Base-by-base conservation (phyloP, 345 rosid genomes). In the Isatis tinctoria region DNA sequence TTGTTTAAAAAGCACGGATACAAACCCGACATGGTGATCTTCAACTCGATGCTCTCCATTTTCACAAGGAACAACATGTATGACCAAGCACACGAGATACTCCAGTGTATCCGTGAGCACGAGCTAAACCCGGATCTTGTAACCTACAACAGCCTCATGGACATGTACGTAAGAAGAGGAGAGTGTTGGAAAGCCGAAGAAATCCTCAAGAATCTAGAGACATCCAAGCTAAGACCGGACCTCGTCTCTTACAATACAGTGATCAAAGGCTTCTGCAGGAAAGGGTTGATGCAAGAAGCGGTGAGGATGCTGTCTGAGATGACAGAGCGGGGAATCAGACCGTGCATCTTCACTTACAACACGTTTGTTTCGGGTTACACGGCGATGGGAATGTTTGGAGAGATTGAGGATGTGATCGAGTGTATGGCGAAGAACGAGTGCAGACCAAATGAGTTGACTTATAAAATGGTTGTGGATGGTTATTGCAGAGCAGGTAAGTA, bases 181-280 rank as follows among this genome's bases (percentile, higher is more conserved):
- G 90, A 89, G 58, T 90, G 88, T 79, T 85, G 90, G 93, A 89
- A 85, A 81, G 96, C 98, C 0, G 98, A 93, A 80, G 92, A 89
- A 66, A 76, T 93, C 48, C 88, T 93, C 11, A 84, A 65, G 74
- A 81, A 67, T 40, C 69, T 93, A 60, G 74, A 78, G 6, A 78
- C 33, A 8, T 79, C 88, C 0, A 85, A 89, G 20, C 67, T 80
- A 16, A 82, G 69, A 73, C 90, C 97, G 0, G 97, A 90, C 77
- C 84, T 89, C 2, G 86, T 93, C 51, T 90, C 98, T 2, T 93
- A 86, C 78, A 93, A 93, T 75, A 93, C 97, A 12, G 94, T 93
- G 74, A 90, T 93, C 59, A 93, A 93, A 83, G 97, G 92, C 10
- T 93, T 93, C 79, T 93, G 98, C 82, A 81, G 97, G 58, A 79